A percentile compares a stretch with the other conserved stretches of the same genome.
Conservation (phyloP, 2,329 filamentous ascomycete species). For the Calonectria pseudoreteaudii region DNA sequence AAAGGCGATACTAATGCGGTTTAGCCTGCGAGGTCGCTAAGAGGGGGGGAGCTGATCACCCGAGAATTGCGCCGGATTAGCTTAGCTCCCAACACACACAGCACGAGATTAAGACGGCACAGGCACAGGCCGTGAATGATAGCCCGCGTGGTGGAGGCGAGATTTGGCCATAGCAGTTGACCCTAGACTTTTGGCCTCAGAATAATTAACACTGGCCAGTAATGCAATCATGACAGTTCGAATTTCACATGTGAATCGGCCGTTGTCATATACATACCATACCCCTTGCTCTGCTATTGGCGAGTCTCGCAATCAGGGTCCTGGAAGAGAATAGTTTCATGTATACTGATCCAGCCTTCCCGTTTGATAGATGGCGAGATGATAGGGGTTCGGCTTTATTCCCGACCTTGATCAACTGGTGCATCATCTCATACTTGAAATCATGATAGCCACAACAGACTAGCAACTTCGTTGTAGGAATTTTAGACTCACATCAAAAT, state of each 20-base stretch:
- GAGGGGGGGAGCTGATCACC: neutral
- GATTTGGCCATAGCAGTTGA: neutral
- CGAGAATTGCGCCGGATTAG: neutral
- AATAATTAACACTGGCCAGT: neutral
- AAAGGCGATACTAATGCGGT: slow-evolving; percentile 29
- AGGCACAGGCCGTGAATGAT: neutral
- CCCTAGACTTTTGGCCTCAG: neutral
- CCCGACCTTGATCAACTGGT: neutral
- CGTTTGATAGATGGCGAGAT: neutral
- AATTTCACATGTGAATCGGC: neutral
- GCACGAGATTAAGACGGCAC: neutral
- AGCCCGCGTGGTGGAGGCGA: neutral
- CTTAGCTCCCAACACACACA: neutral
- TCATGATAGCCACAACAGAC: neutral
- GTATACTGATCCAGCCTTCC: neutral
- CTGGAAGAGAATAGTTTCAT: slow-evolving; percentile 15
- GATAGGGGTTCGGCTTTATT: neutral
- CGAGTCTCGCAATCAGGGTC: slow-evolving; percentile 34
- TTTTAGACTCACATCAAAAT: neutral
- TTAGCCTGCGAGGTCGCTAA: slow-evolving; percentile 41
- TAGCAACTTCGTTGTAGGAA: neutral
- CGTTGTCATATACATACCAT: neutral
- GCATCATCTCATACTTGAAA: neutral
- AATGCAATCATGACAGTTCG: neutral
- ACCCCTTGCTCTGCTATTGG: neutral